Evolutionary conservation across 163 green algal species (phyloP).

Genomic region (Chlamydomonas reinhardtii): DNA sequence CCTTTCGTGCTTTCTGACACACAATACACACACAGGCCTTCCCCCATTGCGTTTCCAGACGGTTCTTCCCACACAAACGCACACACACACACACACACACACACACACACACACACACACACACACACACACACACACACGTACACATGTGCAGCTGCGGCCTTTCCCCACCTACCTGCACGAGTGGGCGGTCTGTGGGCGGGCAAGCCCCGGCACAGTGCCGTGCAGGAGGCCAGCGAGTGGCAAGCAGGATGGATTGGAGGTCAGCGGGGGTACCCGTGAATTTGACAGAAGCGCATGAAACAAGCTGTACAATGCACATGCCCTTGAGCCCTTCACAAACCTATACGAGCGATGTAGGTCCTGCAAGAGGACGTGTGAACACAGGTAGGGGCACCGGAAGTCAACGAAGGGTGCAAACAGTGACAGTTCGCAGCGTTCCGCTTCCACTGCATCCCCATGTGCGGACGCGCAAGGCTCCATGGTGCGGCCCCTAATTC

Average conservation of each 20-base stretch:
- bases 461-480: too few species aligned
- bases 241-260: neutral
- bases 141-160: too few species aligned
- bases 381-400: neutral
- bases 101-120: too few species aligned
- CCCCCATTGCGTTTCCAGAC: too few species aligned
- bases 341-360: slow-evolving; percentile 8
- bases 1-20: too few species aligned
- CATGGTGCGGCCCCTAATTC: too few species aligned
- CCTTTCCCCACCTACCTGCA: neutral
- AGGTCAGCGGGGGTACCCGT: neutral
- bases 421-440: too few species aligned
- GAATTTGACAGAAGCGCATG: neutral
- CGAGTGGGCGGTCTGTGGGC: slow-evolving; percentile 28
- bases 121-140: too few species aligned
- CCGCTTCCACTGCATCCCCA: too few species aligned
- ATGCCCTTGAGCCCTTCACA: neutral
- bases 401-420: neutral
- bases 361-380: neutral
- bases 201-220: neutral
- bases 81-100: too few species aligned
- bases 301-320: neutral
- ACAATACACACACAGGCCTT: too few species aligned
- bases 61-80: too few species aligned
- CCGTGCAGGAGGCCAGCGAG: neutral